These are phyloP conservation scores for Phaeolepiota aurea DNA, from an alignment of 768 basidiomycete genomes.

Conservation along the genomic window DNA sequence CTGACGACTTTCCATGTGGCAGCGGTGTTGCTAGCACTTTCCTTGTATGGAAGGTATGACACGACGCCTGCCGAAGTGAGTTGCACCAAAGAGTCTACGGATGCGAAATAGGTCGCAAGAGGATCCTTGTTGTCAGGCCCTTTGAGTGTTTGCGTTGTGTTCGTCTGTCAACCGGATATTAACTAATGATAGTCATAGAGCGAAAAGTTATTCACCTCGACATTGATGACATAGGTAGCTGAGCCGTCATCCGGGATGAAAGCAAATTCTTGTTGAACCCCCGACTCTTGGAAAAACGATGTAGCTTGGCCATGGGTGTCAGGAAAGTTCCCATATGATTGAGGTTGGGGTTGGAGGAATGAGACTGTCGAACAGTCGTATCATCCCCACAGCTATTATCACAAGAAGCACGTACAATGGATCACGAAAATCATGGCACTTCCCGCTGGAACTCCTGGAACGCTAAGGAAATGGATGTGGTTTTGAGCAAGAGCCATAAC, in stretches of 20 bases:
- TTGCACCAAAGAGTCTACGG: constrained; percentile 55
- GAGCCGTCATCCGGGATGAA: constrained; percentile 72
- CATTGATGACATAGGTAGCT: constrained; percentile 63
- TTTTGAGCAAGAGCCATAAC: constrained; percentile 68
- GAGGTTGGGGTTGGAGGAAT: constrained; percentile 59
- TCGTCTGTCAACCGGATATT: constrained; percentile 31
- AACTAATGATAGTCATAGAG: too few species aligned
- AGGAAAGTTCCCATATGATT: constrained; percentile 63
- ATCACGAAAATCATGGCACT: constrained; percentile 65
- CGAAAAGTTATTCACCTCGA: constrained; percentile 32
- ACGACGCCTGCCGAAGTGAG: constrained; percentile 53
- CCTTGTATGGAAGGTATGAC: constrained; percentile 50
- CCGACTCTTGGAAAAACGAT: constrained; percentile 54
- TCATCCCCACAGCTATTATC: not conserved
- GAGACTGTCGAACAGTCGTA: constrained; percentile 31
- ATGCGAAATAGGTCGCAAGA: constrained; percentile 54
- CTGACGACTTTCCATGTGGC: constrained; percentile 42
- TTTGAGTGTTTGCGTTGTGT: constrained; percentile 52
- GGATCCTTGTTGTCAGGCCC: constrained; percentile 57
- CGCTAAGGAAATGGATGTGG: constrained; percentile 64
- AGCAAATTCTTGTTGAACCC: constrained; percentile 64
- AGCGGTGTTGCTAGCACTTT: constrained; percentile 34
- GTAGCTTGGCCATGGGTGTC: constrained; percentile 58
- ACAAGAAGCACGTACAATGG: constrained; percentile 44
- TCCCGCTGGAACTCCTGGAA: constrained; percentile 48